Conservation (phyloP, 805 yeast genomes). For the Debaryomyces prosopidis region DNA sequence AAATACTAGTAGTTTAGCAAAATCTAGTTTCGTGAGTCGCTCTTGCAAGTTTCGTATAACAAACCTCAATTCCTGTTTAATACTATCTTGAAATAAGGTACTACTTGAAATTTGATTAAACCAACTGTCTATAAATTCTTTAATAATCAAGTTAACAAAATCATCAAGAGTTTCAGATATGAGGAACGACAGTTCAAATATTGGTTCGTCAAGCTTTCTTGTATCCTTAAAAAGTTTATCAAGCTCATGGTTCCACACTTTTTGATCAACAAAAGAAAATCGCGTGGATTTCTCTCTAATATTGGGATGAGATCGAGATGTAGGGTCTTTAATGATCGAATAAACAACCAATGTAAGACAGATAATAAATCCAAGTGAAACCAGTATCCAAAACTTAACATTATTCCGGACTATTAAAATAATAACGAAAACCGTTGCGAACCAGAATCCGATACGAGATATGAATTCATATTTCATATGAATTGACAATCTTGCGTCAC, state of each 20-base stretch:
- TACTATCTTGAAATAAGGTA: constrained; percentile 32
- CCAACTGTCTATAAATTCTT: constrained; percentile 62
- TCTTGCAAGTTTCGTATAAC: constrained; percentile 43
- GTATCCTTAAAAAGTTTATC: constrained; percentile 22
- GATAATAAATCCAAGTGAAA: too few relatives aligned
- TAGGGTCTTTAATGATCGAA: too few relatives aligned
- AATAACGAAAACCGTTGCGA: too few relatives aligned
- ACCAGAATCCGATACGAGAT: too few relatives aligned
- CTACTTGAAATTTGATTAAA: constrained; percentile 43
- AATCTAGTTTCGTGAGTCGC: constrained; percentile 48
- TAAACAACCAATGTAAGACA: too few relatives aligned
- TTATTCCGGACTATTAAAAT: too few relatives aligned
- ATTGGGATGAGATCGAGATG: neutral
- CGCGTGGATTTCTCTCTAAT: neutral
- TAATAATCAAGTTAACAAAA: constrained; percentile 47
- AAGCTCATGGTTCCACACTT: constrained; percentile 14
- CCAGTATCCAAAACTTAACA: too few relatives aligned
- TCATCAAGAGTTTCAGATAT: constrained; percentile 55
- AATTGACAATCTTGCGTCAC: neutral
- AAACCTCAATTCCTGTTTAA: constrained; percentile 44
- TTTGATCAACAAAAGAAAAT: neutral
- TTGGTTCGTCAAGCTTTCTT: constrained; percentile 21
- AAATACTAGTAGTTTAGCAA: constrained; percentile 57
- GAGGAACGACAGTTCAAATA: constrained; percentile 49
- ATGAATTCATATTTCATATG: neutral